These are phyloP conservation scores for Artemisia tridentata DNA, from an alignment of 129 eudicot genomes.

Conservation along the genomic window DNA sequence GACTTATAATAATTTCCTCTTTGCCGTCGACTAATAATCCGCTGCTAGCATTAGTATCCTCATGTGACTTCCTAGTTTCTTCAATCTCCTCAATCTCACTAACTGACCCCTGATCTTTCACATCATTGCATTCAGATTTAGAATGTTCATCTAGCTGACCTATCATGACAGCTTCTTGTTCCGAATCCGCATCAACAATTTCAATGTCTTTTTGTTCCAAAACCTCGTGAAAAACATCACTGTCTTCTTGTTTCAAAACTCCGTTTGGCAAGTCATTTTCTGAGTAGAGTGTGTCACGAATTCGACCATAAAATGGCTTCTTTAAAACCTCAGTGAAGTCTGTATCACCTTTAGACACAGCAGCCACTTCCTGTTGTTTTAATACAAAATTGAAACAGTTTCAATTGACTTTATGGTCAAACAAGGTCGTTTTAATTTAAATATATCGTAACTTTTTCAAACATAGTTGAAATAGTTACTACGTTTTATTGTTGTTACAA, in stretches of 20 bases:
- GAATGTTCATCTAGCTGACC: constrained; percentile 30
- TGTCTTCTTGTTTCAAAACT: constrained; percentile 27
- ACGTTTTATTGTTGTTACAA: not conserved
- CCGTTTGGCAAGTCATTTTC: constrained; percentile 19
- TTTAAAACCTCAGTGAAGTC: constrained; percentile 60
- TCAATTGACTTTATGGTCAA: constrained; percentile 22
- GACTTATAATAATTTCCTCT: constrained; percentile 45
- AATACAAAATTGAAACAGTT: too few species aligned
- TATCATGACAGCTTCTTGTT: constrained; percentile 15
- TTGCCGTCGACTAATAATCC: constrained; percentile 7
- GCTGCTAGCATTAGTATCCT: constrained; percentile 2
- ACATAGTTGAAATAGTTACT: not conserved
- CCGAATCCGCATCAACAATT: constrained; percentile 8
- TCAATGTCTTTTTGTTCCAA: constrained; percentile 29
- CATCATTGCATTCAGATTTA: constrained; percentile 12
- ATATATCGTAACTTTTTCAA: not conserved
- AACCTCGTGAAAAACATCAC: constrained; percentile 16
- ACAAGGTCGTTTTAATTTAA: not conserved
- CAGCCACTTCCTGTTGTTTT: constrained; percentile 67
- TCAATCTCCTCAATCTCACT: constrained; percentile 60
- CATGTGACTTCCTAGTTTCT: constrained; percentile 20
- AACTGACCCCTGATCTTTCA: constrained; percentile 19
- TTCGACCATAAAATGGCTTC: constrained; percentile 56
- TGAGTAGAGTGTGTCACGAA: constrained; percentile 63
- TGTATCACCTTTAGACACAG: constrained; percentile 58